Evolutionary conservation across 2,329 filamentous ascomycete genomes (phyloP).

Genomic region (Hortaea sp.): DNA sequence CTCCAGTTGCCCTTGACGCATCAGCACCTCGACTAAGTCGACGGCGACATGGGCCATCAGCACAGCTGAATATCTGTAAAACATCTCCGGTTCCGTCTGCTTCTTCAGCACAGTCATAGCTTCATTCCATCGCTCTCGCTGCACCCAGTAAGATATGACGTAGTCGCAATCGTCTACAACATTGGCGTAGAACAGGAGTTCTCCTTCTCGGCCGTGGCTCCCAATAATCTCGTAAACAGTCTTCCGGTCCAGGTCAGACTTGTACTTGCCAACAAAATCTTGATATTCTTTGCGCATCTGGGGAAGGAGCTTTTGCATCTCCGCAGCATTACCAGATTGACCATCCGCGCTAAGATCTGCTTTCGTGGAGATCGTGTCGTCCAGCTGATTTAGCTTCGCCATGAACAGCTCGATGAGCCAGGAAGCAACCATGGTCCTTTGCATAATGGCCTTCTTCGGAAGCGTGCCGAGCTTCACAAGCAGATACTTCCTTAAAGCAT

Average conservation of each 20-base stretch:
- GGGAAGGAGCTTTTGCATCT: constrained; percentile 62
- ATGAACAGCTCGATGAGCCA: constrained; percentile 97
- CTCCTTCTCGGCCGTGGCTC: constrained; percentile 87
- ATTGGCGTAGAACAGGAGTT: constrained; percentile 83
- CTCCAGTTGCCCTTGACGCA: constrained; percentile 78
- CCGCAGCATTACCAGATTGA: constrained; percentile 37
- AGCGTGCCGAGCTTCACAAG: constrained; percentile 70
- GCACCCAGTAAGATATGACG: constrained; percentile 93
- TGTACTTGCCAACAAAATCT: constrained; percentile 78
- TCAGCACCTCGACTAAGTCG: constrained; percentile 88
- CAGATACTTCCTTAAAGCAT: constrained; percentile 83
- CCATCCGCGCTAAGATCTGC: constrained; percentile 62
- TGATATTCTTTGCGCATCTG: constrained; percentile 69
- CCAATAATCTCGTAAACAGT: constrained; percentile 94
- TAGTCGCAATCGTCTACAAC: constrained; percentile 87
- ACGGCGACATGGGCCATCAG: constrained; percentile 80
- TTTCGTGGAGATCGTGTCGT: constrained; percentile 86
- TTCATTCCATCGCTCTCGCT: constrained; percentile 83
- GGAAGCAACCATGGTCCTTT: constrained; percentile 85
- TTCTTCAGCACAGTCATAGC: constrained; percentile 82
- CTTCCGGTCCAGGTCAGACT: constrained; percentile 75
- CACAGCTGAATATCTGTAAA: constrained; percentile 95
- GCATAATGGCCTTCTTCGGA: constrained; percentile 80
- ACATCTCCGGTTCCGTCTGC: constrained; percentile 84
- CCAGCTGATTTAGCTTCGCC: constrained; percentile 88